A percentile compares a stretch with the other conserved stretches of the same genome.
Conservation (phyloP, 164 flowering plant species). For the Umbilicus rupestris region DNA sequence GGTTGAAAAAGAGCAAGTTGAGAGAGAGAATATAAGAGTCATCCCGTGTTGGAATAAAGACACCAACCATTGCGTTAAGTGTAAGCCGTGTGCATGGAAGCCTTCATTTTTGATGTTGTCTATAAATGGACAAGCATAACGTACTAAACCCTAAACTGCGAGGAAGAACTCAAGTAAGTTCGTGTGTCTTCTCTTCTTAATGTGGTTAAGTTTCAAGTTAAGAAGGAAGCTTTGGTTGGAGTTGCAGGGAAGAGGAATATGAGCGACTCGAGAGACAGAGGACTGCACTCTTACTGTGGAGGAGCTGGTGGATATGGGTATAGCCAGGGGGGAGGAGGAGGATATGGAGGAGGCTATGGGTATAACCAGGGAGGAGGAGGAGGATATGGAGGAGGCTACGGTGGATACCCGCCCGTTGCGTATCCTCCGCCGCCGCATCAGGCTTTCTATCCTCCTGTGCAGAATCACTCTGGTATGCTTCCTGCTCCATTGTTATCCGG, state of each 20-base stretch:
- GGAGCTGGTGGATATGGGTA: not conserved
- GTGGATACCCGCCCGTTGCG: not conserved
- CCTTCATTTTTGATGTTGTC: too few species aligned
- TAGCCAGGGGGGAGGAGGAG: not conserved
- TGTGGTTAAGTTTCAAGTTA: too few species aligned
- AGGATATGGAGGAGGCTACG: constrained; percentile 1
- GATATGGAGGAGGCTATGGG: constrained; percentile 1
- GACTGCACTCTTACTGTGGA: not conserved
- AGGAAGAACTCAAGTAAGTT: too few species aligned
- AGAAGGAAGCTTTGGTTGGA: not conserved
- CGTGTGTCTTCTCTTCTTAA: too few species aligned
- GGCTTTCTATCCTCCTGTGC: not conserved
- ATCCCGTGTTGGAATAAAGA: too few species aligned
- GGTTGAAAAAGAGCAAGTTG: too few species aligned
- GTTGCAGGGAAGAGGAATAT: constrained; percentile 1
- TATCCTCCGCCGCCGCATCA: not conserved
- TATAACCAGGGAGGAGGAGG: not conserved
- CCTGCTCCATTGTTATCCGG: not conserved
- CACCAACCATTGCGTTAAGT: too few species aligned
- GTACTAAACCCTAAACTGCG: too few species aligned
- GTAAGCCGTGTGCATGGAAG: too few species aligned
- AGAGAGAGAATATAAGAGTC: too few species aligned
- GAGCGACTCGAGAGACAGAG: constrained; percentile 2
- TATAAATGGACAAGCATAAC: too few species aligned
- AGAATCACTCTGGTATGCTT: not conserved